phyloP scores from a whole-genome alignment of 2,329 filamentous ascomycete genomes.

The Pseudocercospora macadamiae region DNA sequence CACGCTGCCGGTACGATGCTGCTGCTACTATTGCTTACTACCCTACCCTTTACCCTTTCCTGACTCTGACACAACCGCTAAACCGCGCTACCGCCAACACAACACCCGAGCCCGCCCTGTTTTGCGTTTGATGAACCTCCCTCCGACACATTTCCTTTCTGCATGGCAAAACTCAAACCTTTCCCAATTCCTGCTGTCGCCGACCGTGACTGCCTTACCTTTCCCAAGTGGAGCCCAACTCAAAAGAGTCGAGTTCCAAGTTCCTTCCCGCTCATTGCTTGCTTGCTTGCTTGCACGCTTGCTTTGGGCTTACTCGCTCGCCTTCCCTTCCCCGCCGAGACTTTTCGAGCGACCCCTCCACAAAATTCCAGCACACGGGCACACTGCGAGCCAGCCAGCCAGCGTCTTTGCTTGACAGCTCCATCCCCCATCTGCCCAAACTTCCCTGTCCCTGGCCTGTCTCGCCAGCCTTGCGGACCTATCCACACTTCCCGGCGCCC shows the following conservation, averaged over 20 bases:
- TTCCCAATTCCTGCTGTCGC: conserved; percentile 11
- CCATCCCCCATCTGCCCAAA: conserved; percentile 14
- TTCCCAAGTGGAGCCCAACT: conserved; percentile 1
- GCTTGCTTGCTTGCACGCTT: no score
- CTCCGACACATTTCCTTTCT: conserved; percentile 20
- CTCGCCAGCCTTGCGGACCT: conserved; percentile 10
- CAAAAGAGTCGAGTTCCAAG: conserved; percentile 4
- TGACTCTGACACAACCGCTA: conserved; percentile 13
- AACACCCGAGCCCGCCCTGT: conserved; percentile 14
- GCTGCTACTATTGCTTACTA: not conserved
- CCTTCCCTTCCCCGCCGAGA: conserved; percentile 8
- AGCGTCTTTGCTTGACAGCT: conserved; percentile 19
- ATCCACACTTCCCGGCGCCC: conserved; percentile 6
- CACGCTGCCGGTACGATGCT: conserved; percentile 8
- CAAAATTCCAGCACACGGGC: not conserved
- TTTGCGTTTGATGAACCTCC: conserved; percentile 27
- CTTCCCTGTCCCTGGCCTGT: conserved; percentile 19
- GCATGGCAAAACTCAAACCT: conserved; percentile 28
- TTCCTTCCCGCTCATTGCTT: not conserved
- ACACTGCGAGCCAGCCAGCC: not conserved
- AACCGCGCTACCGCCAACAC: conserved; percentile 15
- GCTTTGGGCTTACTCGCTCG: not conserved
- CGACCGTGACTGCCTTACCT: conserved; percentile 7
- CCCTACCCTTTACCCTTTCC: not conserved
- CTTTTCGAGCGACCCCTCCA: conserved; percentile 9